Conservation (phyloP, 192 early-diverging fungal genomes). For the Gonapodya sp. region DNA sequence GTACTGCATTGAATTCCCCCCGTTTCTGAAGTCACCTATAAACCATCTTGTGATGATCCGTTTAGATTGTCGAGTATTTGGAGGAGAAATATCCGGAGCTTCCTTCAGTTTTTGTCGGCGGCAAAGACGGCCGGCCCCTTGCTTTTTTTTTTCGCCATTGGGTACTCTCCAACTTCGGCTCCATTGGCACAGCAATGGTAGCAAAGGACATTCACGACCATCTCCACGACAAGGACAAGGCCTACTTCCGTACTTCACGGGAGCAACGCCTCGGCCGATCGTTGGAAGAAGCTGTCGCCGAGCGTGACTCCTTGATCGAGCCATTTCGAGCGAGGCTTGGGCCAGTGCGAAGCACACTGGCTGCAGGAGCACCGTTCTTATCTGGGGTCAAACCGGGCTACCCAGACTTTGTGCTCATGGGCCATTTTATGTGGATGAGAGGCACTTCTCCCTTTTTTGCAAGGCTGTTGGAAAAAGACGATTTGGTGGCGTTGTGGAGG, state of each 20-base stretch:
- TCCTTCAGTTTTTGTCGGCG: neutral
- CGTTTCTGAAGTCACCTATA: too few relatives aligned
- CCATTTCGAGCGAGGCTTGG: neutral
- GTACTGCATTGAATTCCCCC: too few relatives aligned
- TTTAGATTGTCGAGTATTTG: neutral
- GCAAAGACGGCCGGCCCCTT: neutral
- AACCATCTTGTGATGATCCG: neutral
- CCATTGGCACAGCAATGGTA: neutral
- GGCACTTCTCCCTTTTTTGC: neutral
- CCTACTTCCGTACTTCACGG: neutral
- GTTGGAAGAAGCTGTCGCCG: neutral
- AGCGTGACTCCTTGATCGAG: neutral
- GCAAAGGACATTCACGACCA: neutral
- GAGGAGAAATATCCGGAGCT: neutral
- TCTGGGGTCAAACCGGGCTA: neutral
- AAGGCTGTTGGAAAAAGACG: neutral
- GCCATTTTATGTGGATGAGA: neutral
- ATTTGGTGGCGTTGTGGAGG: neutral
- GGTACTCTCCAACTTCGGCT: neutral
- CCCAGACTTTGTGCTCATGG: neutral
- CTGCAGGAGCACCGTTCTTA: neutral
- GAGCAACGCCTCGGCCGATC: neutral
- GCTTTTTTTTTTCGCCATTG: neutral
- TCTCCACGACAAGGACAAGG: neutral
- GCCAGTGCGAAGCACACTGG: neutral